These are phyloP conservation scores for Halocafeteria seosinensis DNA, from an alignment of 108 stramenopile species.

Conservation along the genomic window DNA sequence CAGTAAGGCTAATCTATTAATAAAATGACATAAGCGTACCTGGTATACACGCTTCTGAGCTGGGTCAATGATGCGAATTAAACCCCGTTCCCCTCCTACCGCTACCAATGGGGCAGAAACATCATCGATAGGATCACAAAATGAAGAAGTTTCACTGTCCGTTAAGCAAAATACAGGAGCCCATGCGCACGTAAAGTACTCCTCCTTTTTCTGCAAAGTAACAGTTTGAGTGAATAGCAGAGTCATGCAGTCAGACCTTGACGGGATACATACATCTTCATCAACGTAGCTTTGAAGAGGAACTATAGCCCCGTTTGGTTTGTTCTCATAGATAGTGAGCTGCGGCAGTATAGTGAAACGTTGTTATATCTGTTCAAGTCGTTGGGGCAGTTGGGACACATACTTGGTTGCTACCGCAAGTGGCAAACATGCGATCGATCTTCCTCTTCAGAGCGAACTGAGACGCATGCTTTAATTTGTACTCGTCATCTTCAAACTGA, in stretches of 20 bases:
- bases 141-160: no score
- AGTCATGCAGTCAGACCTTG: background rate
- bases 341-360: no score
- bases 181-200: background rate
- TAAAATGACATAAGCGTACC: no score
- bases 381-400: no score
- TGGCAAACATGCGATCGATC: no score
- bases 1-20: no score
- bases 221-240: background rate
- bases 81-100: background rate
- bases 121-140: no score
- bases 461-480: no score
- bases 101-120: slow-evolving; percentile 1
- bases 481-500: no score
- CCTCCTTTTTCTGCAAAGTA: background rate
- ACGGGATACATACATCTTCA: background rate
- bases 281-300: background rate
- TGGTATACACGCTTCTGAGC: background rate
- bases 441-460: no score
- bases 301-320: background rate
- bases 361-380: no score
- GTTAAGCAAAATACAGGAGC: background rate
- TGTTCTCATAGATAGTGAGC: background rate
- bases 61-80: background rate
- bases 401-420: no score